Percentiles rank a stretch among this genome's conserved stretches.
Evolutionary conservation across 2,329 filamentous ascomycete genomes (phyloP).

Genomic region (Hypoxylon sp.): DNA sequence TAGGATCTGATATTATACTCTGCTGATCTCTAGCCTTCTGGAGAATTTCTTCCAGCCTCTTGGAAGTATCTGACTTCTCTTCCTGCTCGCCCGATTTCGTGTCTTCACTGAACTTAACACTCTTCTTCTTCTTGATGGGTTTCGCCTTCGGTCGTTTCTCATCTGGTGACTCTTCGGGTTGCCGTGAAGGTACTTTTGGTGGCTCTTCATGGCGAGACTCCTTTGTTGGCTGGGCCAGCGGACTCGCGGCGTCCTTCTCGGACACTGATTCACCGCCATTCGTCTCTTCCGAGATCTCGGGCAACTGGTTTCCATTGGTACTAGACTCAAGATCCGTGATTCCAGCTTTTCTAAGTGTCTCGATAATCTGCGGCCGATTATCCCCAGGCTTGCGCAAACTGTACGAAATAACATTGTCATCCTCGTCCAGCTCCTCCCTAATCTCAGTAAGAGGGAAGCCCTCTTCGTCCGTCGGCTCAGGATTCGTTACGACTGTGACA

Average conservation of each 20-base stretch:
- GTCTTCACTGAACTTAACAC: conserved; percentile 73
- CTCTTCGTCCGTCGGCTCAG: conserved; percentile 73
- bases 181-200: conserved; percentile 12
- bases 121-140: conserved; percentile 60
- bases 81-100: conserved; percentile 62
- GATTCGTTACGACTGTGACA: conserved; percentile 69
- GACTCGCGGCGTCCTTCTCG: conserved; percentile 30
- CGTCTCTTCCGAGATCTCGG: conserved; percentile 24
- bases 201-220: conserved; percentile 12
- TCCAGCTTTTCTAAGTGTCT: conserved; percentile 83
- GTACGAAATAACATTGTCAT: conserved; percentile 83
- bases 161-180: conserved; percentile 7
- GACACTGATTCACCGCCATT: conserved; percentile 4
- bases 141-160: conserved; percentile 24
- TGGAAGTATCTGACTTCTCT: conserved; percentile 56
- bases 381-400: conserved; percentile 76
- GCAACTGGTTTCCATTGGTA: conserved; percentile 46
- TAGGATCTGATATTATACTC: conserved; percentile 60
- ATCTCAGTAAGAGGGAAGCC: conserved; percentile 89
- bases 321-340: conserved; percentile 59
- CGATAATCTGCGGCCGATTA: conserved; percentile 74
- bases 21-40: conserved; percentile 68
- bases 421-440: conserved; percentile 89
- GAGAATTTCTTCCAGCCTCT: conserved; percentile 68
- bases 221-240: conserved; percentile 13